Evolutionary conservation across 1,284 basidiomycete genomes (phyloP), one percentile per base, ranked within the genome.

Genomic region (Volvariella surrecta): DNA sequence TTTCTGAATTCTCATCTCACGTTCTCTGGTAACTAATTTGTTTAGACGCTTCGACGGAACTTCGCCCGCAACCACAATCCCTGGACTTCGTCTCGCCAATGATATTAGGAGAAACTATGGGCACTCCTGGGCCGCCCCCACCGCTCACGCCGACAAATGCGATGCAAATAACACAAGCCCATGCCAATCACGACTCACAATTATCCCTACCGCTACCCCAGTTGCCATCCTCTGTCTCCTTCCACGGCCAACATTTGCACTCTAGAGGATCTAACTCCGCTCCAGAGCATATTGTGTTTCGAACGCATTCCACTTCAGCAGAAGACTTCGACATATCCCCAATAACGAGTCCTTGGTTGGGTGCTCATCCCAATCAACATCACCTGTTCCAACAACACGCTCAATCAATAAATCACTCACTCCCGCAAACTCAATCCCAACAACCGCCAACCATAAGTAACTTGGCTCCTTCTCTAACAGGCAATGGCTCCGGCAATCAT

Each of bases 311-410:
- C 55, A 63, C 69, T 1, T 68, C 71, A 1, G 61, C 64, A 9
- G 79, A 82, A 15, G 82, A 82, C 48, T 71, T 80, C 45, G 80
- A 87, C 50, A 74, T 88, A 39, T 83, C 81, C 2, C 84, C 84
- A 0, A 61, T 88, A 20, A 82, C 82, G 0, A 86, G 83, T 51
- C 84, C 84, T 1, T 85, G 82, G 80, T 66, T 88, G 1, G 79
- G 76, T 2, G 72, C 82, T 0, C 57, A 66, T 35, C 38, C 30
- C 17, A 41, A 37, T 28, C 45, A 46, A 4, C 53, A 54, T 35
- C 54, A 54, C 40, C 45, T 49, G 3, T 44, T 44, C 24, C 24
- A 10, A 43, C 38, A 28, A 44, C 35, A 20, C 51, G 44, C 24
- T 50, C 50, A 35, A 45, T 43, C 42, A 11, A 28, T 28, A 28